Percentiles rank a stretch among this genome's conserved stretches.
Evolutionary conservation across 176 grass and related monocot species (phyloP).

Genomic region (Chloris gayana): DNA sequence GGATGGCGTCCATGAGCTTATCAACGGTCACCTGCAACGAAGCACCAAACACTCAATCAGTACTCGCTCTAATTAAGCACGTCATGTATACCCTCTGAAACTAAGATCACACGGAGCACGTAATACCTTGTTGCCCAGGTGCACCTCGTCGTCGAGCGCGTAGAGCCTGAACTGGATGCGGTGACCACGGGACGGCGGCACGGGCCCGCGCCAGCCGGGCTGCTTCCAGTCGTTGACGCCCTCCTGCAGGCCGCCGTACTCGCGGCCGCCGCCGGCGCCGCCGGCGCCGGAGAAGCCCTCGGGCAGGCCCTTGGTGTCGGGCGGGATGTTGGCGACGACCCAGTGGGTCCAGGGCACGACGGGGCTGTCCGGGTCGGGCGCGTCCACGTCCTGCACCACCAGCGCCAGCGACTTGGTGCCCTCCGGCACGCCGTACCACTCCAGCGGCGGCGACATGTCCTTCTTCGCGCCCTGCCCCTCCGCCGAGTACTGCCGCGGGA

Average conservation of each 20-base stretch:
- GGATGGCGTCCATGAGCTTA: slow-evolving; percentile 69
- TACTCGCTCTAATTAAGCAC: too few species aligned
- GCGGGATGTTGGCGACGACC: slow-evolving; percentile 84
- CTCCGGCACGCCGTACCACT: slow-evolving; percentile 96
- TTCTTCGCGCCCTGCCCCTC: slow-evolving; percentile 76
- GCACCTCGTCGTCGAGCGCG: slow-evolving; percentile 73
- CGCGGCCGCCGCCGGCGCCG: background rate
- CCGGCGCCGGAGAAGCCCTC: slow-evolving; percentile 75
- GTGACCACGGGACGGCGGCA: slow-evolving; percentile 50
- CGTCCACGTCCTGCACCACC: slow-evolving; percentile 74
- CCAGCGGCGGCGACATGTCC: slow-evolving; percentile 85
- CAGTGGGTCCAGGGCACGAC: slow-evolving; percentile 90
- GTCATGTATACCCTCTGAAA: too few species aligned
- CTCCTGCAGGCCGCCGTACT: slow-evolving; percentile 58
- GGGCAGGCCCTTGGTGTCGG: slow-evolving; percentile 54
- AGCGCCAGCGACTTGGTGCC: slow-evolving; percentile 67
- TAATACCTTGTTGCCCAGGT: slow-evolving; percentile 69
- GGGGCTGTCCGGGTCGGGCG: slow-evolving; percentile 38
- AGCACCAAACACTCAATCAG: background rate
- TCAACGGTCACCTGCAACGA: slow-evolving; percentile 69
- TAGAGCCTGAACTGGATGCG: slow-evolving; percentile 77
- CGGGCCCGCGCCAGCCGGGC: slow-evolving; percentile 74
- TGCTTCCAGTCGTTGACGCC: slow-evolving; percentile 92
- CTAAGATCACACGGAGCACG: too few species aligned
- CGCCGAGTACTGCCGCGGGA: slow-evolving; percentile 73